Conservation (phyloP, 2,329 filamentous ascomycete genomes). For the Penicillium sp. region DNA sequence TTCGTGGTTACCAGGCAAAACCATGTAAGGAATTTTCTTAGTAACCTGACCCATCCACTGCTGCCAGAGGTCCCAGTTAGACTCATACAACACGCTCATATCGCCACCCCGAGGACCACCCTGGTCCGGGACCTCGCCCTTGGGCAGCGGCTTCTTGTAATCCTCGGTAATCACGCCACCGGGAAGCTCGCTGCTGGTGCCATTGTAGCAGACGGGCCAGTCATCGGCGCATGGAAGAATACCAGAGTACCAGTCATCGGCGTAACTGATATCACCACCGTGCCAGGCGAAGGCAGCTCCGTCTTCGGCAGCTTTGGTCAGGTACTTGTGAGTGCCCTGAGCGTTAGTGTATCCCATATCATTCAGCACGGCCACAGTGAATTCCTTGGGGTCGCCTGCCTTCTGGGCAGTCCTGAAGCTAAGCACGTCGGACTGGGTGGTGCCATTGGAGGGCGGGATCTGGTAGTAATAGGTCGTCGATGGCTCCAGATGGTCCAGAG, state of each 20-base stretch:
- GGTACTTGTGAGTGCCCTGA: slow-evolving; percentile 47
- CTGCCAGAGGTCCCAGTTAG: slow-evolving; percentile 54
- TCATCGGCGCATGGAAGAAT: slow-evolving; percentile 49
- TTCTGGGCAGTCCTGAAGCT: slow-evolving; percentile 49
- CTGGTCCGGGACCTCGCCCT: slow-evolving; percentile 47
- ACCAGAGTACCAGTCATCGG: slow-evolving; percentile 53
- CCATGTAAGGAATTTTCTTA: slow-evolving; percentile 51
- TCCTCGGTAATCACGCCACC: slow-evolving; percentile 38
- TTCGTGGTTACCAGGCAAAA: slow-evolving; percentile 53
- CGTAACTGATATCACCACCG: slow-evolving; percentile 53
- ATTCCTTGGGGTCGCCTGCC: slow-evolving; percentile 43
- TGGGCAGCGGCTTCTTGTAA: slow-evolving; percentile 48
- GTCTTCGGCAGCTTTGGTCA: slow-evolving; percentile 43
- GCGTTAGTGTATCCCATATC: slow-evolving; percentile 58
- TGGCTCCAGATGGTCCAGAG: slow-evolving; percentile 41
- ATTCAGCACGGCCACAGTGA: slow-evolving; percentile 50
- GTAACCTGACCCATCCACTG: slow-evolving; percentile 49
- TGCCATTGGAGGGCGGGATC: slow-evolving; percentile 51
- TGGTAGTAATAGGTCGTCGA: slow-evolving; percentile 54
- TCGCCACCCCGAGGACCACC: slow-evolving; percentile 50
- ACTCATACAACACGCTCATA: slow-evolving; percentile 51
- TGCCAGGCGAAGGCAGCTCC: slow-evolving; percentile 54
- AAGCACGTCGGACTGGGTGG: slow-evolving; percentile 47
- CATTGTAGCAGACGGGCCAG: slow-evolving; percentile 56
- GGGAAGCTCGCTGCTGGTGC: slow-evolving; percentile 43